Percentiles rank a stretch among this genome's conserved stretches.
phyloP scores from a whole-genome alignment of 2,329 filamentous ascomycete species.

The Aspergillus ochraceus region DNA sequence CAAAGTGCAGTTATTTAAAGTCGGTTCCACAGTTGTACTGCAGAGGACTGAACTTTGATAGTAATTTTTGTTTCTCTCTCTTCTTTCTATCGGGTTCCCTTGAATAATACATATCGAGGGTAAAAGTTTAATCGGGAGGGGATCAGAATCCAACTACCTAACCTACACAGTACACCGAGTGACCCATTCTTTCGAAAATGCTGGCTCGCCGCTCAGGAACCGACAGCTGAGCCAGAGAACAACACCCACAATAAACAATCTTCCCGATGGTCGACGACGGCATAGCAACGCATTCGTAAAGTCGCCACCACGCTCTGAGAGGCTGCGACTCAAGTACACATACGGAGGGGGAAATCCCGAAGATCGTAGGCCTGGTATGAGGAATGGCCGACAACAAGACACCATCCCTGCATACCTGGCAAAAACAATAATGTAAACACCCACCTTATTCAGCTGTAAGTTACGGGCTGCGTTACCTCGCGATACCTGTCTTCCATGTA shows the following conservation, averaged over 20 bases:
- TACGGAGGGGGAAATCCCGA: slow-evolving; percentile 7
- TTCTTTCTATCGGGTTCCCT: neutral
- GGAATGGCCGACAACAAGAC: slow-evolving; percentile 17
- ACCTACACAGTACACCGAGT: neutral
- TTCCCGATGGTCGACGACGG: neutral
- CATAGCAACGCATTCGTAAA: slow-evolving; percentile 19
- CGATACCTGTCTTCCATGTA: neutral
- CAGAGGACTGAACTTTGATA: neutral
- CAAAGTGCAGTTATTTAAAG: neutral
- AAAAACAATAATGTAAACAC: slow-evolving; percentile 22
- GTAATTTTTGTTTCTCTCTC: neutral
- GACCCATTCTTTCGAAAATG: neutral
- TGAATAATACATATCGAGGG: neutral
- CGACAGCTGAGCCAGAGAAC: neutral
- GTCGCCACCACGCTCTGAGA: slow-evolving; percentile 17
- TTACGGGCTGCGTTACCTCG: neutral
- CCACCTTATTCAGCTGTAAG: neutral
- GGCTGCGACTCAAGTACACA: neutral
- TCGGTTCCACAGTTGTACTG: neutral
- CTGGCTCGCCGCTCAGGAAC: neutral
- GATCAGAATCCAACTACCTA: neutral
- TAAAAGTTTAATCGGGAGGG: neutral
- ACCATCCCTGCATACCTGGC: slow-evolving; percentile 33
- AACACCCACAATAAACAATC: slow-evolving; percentile 9
- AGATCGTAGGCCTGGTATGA: slow-evolving; percentile 2